Conservation (phyloP, 2,329 filamentous ascomycete genomes). For the Hypoxylon sp. region DNA sequence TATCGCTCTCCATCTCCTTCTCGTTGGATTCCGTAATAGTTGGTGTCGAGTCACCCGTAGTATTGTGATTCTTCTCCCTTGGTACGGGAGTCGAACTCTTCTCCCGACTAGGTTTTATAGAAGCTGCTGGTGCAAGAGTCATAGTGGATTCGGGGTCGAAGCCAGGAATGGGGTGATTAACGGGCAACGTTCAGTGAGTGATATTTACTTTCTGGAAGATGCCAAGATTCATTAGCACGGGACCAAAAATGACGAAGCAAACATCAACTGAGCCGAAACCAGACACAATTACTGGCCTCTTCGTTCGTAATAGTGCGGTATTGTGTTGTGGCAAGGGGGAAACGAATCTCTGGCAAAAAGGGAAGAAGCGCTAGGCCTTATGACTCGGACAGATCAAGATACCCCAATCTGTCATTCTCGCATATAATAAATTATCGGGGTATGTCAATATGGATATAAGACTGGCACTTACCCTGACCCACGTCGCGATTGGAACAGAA, state of each 20-base stretch:
- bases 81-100: constrained; percentile 50
- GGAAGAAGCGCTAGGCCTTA: constrained; percentile 11
- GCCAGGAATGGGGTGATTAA: constrained; percentile 44
- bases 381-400: constrained; percentile 30
- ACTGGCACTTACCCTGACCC: constrained; percentile 39
- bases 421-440: constrained; percentile 43
- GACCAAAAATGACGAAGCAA: constrained; percentile 45
- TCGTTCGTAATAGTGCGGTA: background rate
- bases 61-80: constrained; percentile 41
- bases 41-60: constrained; percentile 54
- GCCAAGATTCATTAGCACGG: constrained; percentile 49
- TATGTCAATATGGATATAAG: constrained; percentile 39
- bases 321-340: constrained; percentile 16
- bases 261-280: constrained; percentile 17
- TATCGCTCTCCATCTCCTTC: constrained; percentile 51
- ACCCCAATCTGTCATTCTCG: constrained; percentile 32
- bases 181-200: constrained; percentile 39
- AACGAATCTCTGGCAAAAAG: constrained; percentile 24
- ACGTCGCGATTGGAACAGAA: constrained; percentile 32
- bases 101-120: constrained; percentile 49
- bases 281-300: constrained; percentile 11
- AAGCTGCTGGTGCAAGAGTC: constrained; percentile 54
- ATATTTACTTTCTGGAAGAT: constrained; percentile 46
- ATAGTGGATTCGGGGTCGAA: constrained; percentile 42
- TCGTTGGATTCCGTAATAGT: constrained; percentile 49